These are phyloP conservation scores for Hypoxylon sp. DNA, from an alignment of 2,329 filamentous ascomycete genomes.

Conservation along the genomic window DNA sequence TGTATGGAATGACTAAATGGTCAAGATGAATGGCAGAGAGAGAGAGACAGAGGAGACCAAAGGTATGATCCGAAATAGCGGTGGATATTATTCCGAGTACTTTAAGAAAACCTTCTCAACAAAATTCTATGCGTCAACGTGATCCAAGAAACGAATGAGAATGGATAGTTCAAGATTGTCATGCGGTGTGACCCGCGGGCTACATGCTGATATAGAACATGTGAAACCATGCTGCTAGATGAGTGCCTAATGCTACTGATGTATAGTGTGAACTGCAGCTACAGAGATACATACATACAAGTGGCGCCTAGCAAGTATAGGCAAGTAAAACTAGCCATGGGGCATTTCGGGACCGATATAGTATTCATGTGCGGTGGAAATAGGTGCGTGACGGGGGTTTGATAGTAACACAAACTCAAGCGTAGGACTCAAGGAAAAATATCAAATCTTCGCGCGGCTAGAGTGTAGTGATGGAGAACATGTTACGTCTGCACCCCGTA, in stretches of 20 bases:
- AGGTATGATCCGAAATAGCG: constrained; percentile 3
- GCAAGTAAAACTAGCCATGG: background rate
- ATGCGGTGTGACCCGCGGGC: constrained; percentile 1
- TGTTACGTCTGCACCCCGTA: constrained; percentile 8
- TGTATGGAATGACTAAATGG: too few species aligned
- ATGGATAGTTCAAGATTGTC: constrained; percentile 4
- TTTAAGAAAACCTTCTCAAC: constrained; percentile 9
- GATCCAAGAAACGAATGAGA: background rate
- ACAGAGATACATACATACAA: too few species aligned
- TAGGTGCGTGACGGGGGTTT: background rate
- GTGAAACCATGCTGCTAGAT: background rate
- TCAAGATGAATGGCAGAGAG: background rate
- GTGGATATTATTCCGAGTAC: constrained; percentile 25
- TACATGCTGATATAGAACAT: background rate
- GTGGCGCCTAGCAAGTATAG: background rate
- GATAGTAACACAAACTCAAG: constrained; percentile 20
- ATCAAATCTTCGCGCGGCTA: constrained; percentile 23
- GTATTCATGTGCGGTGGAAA: background rate
- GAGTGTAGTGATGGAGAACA: constrained; percentile 11
- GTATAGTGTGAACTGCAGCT: background rate
- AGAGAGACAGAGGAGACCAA: background rate
- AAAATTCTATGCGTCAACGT: background rate
- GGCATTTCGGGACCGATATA: constrained; percentile 11
- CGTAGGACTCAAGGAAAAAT: constrained; percentile 23
- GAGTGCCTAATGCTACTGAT: background rate